Evolutionary conservation across 768 basidiomycete genomes (phyloP).

Genomic region (Imleria badia): DNA sequence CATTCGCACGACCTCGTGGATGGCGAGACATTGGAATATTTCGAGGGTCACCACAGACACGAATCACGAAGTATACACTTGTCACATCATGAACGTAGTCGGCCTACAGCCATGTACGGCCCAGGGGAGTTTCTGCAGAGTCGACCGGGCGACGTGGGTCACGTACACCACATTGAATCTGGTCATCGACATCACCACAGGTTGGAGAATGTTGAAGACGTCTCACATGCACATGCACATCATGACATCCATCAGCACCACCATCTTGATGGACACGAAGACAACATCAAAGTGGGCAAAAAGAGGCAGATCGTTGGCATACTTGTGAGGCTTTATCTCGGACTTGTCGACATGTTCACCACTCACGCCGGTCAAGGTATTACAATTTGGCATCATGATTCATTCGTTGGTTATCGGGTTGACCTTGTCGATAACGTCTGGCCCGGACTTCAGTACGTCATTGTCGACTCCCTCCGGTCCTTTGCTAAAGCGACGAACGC

Average conservation of each 20-base stretch:
- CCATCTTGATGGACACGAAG: constrained; percentile 7
- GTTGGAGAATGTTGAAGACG: constrained; percentile 1
- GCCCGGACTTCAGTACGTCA: constrained; percentile 67
- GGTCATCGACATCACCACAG: constrained; percentile 10
- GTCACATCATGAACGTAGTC: constrained; percentile 30
- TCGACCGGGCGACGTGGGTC: neutral
- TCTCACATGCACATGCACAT: neutral
- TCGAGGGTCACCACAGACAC: constrained; percentile 38
- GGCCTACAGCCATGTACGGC: constrained; percentile 23
- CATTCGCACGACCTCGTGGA: neutral
- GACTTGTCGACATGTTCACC: neutral
- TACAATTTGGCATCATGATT: constrained; percentile 86
- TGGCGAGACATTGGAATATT: constrained; percentile 17
- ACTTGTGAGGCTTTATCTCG: constrained; percentile 42
- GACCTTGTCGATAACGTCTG: constrained; percentile 68
- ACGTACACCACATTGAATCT: neutral
- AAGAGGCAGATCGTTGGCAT: constrained; percentile 72
- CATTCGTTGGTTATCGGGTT: constrained; percentile 80
- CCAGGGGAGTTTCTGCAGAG: constrained; percentile 9
- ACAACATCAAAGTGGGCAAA: constrained; percentile 42
- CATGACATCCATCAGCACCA: neutral
- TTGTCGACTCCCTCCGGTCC: neutral
- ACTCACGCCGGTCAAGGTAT: constrained; percentile 45
- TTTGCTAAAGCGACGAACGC: neutral
- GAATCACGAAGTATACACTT: constrained; percentile 29